phyloP scores from a whole-genome alignment of 371 early-diverging fungal species.

The Zopfochytrium polystomum region DNA sequence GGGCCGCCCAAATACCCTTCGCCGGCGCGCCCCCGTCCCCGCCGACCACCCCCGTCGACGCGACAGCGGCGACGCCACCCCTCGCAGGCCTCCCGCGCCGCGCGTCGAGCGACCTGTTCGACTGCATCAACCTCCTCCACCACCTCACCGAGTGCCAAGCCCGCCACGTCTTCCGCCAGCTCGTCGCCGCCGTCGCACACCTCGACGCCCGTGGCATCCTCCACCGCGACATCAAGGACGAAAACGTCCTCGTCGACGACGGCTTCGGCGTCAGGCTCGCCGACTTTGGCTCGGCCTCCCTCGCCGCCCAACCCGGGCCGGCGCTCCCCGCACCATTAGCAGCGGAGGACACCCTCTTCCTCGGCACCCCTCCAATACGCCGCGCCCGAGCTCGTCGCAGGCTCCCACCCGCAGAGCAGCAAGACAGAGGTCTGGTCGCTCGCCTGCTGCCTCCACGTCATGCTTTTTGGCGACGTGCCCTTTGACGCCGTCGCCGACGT shows the following conservation, averaged over 20 bases:
- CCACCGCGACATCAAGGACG: conserved; percentile 53
- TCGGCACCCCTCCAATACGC: conserved; percentile 54
- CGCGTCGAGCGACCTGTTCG: conserved; percentile 65
- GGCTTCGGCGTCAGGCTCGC: conserved; percentile 68
- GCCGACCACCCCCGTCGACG: too few species aligned
- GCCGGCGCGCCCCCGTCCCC: too few species aligned
- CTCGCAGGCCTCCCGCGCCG: too few species aligned
- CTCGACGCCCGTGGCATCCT: conserved; percentile 48
- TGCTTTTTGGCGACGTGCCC: conserved; percentile 66
- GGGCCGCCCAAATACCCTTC: conserved; percentile 37
- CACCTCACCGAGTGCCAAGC: conserved; percentile 63
- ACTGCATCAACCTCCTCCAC: conserved; percentile 67
- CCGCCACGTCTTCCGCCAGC: conserved; percentile 67
- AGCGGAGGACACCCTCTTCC: neutral
- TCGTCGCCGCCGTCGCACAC: conserved; percentile 66
- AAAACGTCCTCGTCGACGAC: conserved; percentile 71
- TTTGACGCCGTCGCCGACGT: conserved; percentile 42
- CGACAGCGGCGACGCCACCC: neutral
- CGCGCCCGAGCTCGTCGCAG: conserved; percentile 73
- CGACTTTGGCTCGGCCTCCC: conserved; percentile 83
- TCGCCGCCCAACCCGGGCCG: too few species aligned
- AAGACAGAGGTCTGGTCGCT: conserved; percentile 81
- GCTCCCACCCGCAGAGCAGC: conserved; percentile 66
- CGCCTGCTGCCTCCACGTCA: conserved; percentile 66
- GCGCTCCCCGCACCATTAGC: too few species aligned